These are phyloP conservation scores for Bryum argenteum DNA, from an alignment of 225 moss, liverwort and hornwort genomes.

Conservation along the genomic window DNA sequence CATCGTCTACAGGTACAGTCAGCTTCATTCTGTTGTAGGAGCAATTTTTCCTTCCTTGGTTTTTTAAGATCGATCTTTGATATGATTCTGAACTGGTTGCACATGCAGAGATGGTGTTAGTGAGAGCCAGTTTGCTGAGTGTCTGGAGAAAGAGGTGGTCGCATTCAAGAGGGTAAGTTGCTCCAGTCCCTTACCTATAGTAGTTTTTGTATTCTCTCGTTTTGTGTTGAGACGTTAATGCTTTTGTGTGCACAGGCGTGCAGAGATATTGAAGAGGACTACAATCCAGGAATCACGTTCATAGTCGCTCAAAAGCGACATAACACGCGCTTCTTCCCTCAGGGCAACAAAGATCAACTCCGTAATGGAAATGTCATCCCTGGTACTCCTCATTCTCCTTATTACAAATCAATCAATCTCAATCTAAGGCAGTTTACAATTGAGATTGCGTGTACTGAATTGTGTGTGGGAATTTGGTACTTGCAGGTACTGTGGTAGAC, in stretches of 20 bases:
- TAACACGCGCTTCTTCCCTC: constrained; percentile 90
- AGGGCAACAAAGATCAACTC: constrained; percentile 27
- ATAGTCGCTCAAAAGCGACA: constrained; percentile 92
- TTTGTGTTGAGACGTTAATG: constrained; percentile 5
- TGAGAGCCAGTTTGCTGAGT: constrained; percentile 92
- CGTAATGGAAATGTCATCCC: constrained; percentile 74
- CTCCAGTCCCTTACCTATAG: constrained; percentile 5
- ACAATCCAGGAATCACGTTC: constrained; percentile 78
- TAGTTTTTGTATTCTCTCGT: background rate
- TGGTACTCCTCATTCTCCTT: constrained; percentile 36
- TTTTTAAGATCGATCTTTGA: no score
- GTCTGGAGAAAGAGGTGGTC: constrained; percentile 66
- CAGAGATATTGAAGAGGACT: constrained; percentile 48
- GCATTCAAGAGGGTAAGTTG: constrained; percentile 73
- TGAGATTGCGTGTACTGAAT: background rate
- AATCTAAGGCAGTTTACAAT: background rate
- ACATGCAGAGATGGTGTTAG: constrained; percentile 82
- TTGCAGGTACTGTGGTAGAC: constrained; percentile 86
- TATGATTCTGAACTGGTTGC: constrained; percentile 18
- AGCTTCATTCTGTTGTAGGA: background rate
- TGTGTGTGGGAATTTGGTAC: background rate
- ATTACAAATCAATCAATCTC: background rate
- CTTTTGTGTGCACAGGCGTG: constrained; percentile 51
- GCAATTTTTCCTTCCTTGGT: no score
- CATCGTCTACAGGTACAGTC: constrained; percentile 72